Base-by-base conservation (phyloP, 2,329 filamentous ascomycete genomes). In the Lasiodiplodia hormozganensis region DNA sequence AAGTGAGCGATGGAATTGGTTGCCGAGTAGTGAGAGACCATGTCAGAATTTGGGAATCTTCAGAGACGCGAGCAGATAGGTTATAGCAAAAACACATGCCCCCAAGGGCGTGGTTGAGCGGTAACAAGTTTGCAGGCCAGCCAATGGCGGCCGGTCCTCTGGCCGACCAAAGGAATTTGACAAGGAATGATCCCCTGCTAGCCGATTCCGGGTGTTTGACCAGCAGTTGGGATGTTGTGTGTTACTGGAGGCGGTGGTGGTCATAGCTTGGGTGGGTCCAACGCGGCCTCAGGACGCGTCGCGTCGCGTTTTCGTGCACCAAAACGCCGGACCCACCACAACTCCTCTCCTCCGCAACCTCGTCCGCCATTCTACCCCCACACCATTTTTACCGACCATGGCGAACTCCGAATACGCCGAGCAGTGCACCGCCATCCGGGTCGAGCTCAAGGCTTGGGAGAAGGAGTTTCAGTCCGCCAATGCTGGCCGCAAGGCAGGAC, bases 371-470 rank as follows among this genome's bases (percentile, higher is more conserved):
- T 40, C 65, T 51, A 38, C 65, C 40, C 23, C 47, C 40, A 51
- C 53, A 23, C 53, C 53, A 52, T 58, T 58, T 18, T 49, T 62
- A 51, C 64, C 57, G 31, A 31, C 47, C 54, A 18, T 23, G 31
- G 16, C 34, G 2, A 53, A 8, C 14, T 28, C 49, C 3, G 67
- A 57, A 16, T 31, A 56, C 11, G 12, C 43, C n/a, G 34, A 52
- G 38, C 67, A 54, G 14, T 67, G 66, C 65, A 57, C 23, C 11
- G 53, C 68, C 28, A 81, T 94, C n/a, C 87, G 90, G n/a, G 80
- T 83, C 47, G 88, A 92, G 70, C 81, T 95, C 58, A 95, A 95
- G 79, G 78, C 79, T 71, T 96, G 92, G 89, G 92, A 96, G 76
- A 88, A 83, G 71, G 82, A 86, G 7, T 95, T 92, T 83, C 85